Evolutionary conservation across 331 rosid species (phyloP), one percentile per base, ranked within the genome.

Genomic region (Rosa hybrid): DNA sequence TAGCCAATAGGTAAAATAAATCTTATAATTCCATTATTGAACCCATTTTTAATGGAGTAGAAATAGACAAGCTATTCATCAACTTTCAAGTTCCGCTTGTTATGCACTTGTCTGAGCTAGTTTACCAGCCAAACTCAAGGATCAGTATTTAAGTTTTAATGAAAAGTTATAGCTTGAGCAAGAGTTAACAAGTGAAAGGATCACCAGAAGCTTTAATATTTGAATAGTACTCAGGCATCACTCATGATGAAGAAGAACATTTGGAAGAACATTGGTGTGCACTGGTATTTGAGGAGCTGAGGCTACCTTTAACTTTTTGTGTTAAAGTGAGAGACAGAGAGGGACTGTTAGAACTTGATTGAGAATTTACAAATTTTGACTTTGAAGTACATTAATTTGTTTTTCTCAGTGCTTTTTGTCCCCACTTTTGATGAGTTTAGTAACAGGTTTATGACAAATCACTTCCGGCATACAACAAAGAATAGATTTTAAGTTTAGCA

Each of bases 41-140:
- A 54, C 30, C 38, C 38, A 11, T 56, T 12, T 56, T 18, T 30
- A n/a, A 38, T 39, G 13, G 8, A 74, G 53, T 54, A 54, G 51
- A 56, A 27, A 50, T 8, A 34, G 46, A 65, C 42, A 13, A 68
- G 23, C 25, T 20, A 9, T 39, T 67, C 23, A 17, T 67, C 71
- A 14, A 54, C 42, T 5, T 23, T 41, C 11, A 44, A 17, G 23
- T 34, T 34, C 30, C 0, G 54, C 69, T 57, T 56, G 41, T 57
- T 71, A 38, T 27, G 67, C 59, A 75, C 41, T 56, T 57, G 54
- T 75, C 10, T 41, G 54, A 41, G 69, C 53, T 14, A 41, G 69
- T 38, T 18, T 75, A 41, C 39, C 42, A 54, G 7, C 78, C 16
- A 7, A 38, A 42, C 69, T 51, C 21, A 53, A 34, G 65, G 77